Base-by-base conservation (phyloP, 768 basidiomycete genomes). In the Termitomyces sp. region DNA sequence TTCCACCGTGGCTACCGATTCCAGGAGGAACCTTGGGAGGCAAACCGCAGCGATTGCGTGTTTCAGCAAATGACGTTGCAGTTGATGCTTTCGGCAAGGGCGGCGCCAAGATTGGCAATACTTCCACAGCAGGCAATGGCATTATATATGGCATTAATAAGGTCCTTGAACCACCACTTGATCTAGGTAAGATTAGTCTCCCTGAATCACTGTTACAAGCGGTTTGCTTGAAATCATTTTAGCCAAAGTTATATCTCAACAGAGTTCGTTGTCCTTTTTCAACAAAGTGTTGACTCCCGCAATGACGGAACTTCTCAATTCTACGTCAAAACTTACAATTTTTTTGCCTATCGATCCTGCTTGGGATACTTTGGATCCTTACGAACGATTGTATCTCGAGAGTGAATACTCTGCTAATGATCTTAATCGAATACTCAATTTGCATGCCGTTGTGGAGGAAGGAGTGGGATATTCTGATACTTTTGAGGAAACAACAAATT, bases 311-410 rank as follows among this genome's bases (percentile, higher is more conserved):
- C 72, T 83, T 38, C 78, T 97, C 44, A 87, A 88, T 57, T 77
- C 76, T 47, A 85, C 88, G 0, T 74, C 90, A 5, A 84, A 87
- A 67, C 73, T 96, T 48, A 97, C 97, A 0, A 64, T 98, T 32
- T 99, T 99, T 70, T 82, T 96, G 7, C 96, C 97, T 1, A 79
- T 89, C 28, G 82, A 97, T 69, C 73, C 82, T 38, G 97, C 96
- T 13, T 98, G 93, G 87, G 73, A 86, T n/a, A 73, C 72, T 10
- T 76, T 99, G 38, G 82, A 91, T 61, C 79, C 77, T 9, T 82
- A 92, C 53, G 95, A 98, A 69, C 83, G 87, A 48, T 70, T 90
- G 4, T 99, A 97, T 71, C 79, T 99, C 13, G 91, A 95, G 73
- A 94, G 91, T 65, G 84, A 86, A 60, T 96, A 89, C 65, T 92